Evolutionary conservation across 177 flowering plant genomes (phyloP).

Genomic region (Tripterygium wilfordii): DNA sequence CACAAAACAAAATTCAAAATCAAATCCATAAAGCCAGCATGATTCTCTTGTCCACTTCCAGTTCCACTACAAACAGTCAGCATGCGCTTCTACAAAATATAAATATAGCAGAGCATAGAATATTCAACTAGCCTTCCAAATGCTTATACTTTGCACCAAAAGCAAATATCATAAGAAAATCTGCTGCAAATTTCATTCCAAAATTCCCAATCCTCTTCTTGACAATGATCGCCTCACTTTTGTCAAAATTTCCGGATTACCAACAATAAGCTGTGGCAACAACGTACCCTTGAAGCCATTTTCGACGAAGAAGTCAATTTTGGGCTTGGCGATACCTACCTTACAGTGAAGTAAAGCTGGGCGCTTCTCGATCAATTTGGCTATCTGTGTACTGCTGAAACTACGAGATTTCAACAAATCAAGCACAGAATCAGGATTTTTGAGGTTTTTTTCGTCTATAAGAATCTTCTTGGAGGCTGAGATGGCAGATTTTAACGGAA

Average conservation of each 20-base stretch:
- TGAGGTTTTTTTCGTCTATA: neutral
- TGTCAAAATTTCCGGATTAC: too few species aligned
- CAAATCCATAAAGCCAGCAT: too few species aligned
- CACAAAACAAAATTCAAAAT: too few species aligned
- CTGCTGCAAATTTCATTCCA: too few species aligned
- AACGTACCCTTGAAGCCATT: slow-evolving; percentile 7
- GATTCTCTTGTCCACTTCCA: too few species aligned
- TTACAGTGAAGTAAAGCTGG: slow-evolving; percentile 4
- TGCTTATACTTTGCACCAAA: too few species aligned
- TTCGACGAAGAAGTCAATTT: slow-evolving; percentile 5
- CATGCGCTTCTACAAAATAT: too few species aligned
- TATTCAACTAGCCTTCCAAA: too few species aligned
- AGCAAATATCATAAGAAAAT: slow-evolving; percentile 10
- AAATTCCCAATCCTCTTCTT: too few species aligned
- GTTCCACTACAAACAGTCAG: too few species aligned
- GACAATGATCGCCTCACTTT: too few species aligned
- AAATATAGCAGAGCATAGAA: too few species aligned
- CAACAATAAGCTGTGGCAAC: slow-evolving; percentile 3
- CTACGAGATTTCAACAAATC: slow-evolving; percentile 10
- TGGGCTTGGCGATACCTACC: slow-evolving; percentile 6
- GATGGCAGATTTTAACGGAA: slow-evolving; percentile 1
- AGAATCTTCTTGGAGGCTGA: neutral
- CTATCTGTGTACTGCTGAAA: slow-evolving; percentile 9
- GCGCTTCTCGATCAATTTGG: slow-evolving; percentile 4
- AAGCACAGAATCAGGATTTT: neutral